A percentile compares a stretch with the other conserved stretches of the same genome.
Conservation (phyloP, 1,139 yeast species). For the Saccharomycopsis hybrid region DNA sequence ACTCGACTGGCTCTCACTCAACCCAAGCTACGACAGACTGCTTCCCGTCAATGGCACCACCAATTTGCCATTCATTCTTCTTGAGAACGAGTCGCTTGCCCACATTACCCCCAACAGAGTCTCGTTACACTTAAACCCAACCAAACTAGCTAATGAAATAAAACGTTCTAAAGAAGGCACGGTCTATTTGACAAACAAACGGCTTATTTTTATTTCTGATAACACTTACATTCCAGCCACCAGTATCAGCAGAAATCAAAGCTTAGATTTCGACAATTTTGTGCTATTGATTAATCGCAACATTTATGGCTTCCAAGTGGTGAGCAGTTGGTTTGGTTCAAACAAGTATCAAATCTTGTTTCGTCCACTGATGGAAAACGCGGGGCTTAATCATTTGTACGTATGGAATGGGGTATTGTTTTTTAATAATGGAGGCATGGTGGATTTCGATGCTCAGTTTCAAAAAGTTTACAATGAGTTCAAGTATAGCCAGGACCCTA, state of each 20-base stretch:
- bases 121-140: slow-evolving; percentile 14
- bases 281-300: slow-evolving; percentile 16
- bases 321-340: slow-evolving; percentile 18
- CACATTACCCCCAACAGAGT: slow-evolving; percentile 14
- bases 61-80: slow-evolving; percentile 15
- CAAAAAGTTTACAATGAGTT: slow-evolving; percentile 16
- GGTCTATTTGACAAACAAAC: slow-evolving; percentile 14
- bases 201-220: slow-evolving; percentile 13
- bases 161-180: slow-evolving; percentile 13
- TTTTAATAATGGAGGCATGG: slow-evolving; percentile 21
- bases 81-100: slow-evolving; percentile 11
- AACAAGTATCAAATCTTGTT: slow-evolving; percentile 16
- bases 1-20: slow-evolving; percentile 14
- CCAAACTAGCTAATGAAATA: slow-evolving; percentile 7
- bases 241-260: neutral
- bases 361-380: slow-evolving; percentile 13
- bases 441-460: slow-evolving; percentile 16
- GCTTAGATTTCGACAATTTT: slow-evolving; percentile 17
- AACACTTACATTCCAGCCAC: neutral
- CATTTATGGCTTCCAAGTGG: slow-evolving; percentile 7
- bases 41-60: neutral
- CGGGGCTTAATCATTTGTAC: slow-evolving; percentile 18
- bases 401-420: slow-evolving; percentile 15
- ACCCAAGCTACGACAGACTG: slow-evolving; percentile 3
- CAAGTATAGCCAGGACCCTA: slow-evolving; percentile 10